Evolutionary conservation across 768 basidiomycete genomes (phyloP).

Genomic region (Mrakia hoshinonis): DNA sequence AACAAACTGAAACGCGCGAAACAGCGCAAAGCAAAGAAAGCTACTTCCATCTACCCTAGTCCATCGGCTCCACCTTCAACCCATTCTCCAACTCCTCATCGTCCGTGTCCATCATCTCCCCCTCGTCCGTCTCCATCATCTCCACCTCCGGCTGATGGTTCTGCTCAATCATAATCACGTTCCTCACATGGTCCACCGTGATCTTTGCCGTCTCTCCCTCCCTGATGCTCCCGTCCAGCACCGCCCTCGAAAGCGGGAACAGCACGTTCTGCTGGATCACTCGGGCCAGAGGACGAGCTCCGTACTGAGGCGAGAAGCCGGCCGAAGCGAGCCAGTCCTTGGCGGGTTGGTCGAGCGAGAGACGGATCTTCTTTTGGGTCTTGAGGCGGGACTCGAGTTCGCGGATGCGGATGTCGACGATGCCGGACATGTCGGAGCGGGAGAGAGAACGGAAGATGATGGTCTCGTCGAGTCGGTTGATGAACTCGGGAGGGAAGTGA

Average conservation of each 20-base stretch:
- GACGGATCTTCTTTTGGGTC: slow-evolving; percentile 63
- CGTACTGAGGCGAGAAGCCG: slow-evolving; percentile 51
- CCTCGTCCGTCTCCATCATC: slow-evolving; percentile 42
- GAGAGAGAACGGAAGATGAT: slow-evolving; percentile 66
- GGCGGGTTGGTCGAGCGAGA: slow-evolving; percentile 66
- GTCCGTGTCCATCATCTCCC: slow-evolving; percentile 51
- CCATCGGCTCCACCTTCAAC: slow-evolving; percentile 65
- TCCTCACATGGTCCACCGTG: slow-evolving; percentile 70
- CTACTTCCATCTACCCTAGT: slow-evolving; percentile 36
- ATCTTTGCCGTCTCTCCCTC: slow-evolving; percentile 72
- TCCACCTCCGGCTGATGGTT: slow-evolving; percentile 60
- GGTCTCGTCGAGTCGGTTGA: slow-evolving; percentile 42
- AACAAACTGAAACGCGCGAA: no score
- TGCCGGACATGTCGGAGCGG: slow-evolving; percentile 62
- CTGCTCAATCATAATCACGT: slow-evolving; percentile 65
- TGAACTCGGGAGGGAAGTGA: slow-evolving; percentile 45
- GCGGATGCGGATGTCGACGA: slow-evolving; percentile 77
- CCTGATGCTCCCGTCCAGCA: slow-evolving; percentile 70
- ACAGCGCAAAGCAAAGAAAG: neutral
- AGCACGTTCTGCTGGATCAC: slow-evolving; percentile 86
- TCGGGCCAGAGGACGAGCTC: slow-evolving; percentile 84
- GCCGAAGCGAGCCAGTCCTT: slow-evolving; percentile 47
- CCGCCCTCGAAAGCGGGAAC: slow-evolving; percentile 76
- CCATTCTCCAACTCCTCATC: slow-evolving; percentile 47
- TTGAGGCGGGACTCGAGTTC: slow-evolving; percentile 76